Evolutionary conservation across 164 flowering plant genomes (phyloP).

Genomic region (Tetrastigma voinierianum): DNA sequence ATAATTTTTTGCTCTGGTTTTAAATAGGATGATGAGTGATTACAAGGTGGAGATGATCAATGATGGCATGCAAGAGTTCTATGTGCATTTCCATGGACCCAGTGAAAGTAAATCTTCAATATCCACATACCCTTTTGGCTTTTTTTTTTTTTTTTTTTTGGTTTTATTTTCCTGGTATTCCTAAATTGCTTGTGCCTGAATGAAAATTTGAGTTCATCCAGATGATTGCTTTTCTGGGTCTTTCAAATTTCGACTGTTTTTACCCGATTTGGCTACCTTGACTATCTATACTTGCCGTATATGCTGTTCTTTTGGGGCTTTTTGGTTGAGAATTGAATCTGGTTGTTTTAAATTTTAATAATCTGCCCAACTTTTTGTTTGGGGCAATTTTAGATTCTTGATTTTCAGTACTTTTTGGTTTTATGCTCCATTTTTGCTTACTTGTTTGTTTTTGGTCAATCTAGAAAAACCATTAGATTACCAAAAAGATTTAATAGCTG

Average conservation of each 20-base stretch:
- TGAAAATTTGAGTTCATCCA: neutral
- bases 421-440: too few relatives aligned
- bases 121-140: constrained; percentile 10
- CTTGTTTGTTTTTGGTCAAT: too few relatives aligned
- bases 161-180: neutral
- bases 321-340: too few relatives aligned
- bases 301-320: too few relatives aligned
- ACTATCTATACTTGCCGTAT: neutral
- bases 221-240: constrained; percentile 6
- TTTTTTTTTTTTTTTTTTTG: constrained; percentile 1
- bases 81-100: constrained; percentile 90
- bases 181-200: neutral
- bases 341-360: too few relatives aligned
- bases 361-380: too few relatives aligned
- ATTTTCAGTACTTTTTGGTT: neutral
- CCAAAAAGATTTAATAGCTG: neutral
- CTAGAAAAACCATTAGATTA: too few relatives aligned
- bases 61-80: constrained; percentile 93
- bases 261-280: neutral
- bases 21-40: constrained; percentile 77
- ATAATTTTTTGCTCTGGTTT: constrained; percentile 11
- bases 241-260: constrained; percentile 1
- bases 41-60: constrained; percentile 93
- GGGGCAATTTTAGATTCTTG: too few relatives aligned
- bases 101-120: constrained; percentile 64